Evolutionary conservation across 768 basidiomycete genomes (phyloP).

Genomic region (Psilocybe sp.): DNA sequence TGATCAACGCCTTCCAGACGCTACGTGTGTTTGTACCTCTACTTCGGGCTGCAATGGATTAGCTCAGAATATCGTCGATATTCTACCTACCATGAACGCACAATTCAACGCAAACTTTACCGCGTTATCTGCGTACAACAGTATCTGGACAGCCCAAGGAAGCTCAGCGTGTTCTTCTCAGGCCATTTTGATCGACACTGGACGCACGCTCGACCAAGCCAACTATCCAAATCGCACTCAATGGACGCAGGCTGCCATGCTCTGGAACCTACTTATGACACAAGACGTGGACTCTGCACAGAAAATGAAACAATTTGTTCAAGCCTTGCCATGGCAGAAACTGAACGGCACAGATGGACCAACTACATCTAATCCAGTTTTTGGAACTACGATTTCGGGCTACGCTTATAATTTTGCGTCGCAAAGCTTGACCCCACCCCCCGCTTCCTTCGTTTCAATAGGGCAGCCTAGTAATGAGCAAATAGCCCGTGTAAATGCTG

Average conservation of each 20-base stretch:
- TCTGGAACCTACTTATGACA: conserved; percentile 58
- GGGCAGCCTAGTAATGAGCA: conserved; percentile 48
- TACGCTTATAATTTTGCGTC: conserved; percentile 59
- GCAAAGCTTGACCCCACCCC: conserved; percentile 44
- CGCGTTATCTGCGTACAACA: conserved; percentile 36
- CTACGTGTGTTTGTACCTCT: conserved; percentile 60
- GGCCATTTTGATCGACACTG: conserved; percentile 53
- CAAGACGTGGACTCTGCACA: conserved; percentile 38
- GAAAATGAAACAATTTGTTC: conserved; percentile 44
- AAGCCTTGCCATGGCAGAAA: conserved; percentile 44
- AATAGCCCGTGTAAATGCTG: conserved; percentile 36
- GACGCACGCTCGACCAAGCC: conserved; percentile 35
- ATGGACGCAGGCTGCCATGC: conserved; percentile 58
- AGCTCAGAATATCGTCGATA: conserved; percentile 47
- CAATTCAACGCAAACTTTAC: conserved; percentile 47
- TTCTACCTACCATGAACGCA: conserved; percentile 48
- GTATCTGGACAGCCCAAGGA: conserved; percentile 51
- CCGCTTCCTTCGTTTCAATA: conserved; percentile 40
- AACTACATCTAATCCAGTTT: conserved; percentile 26
- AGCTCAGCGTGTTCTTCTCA: conserved; percentile 49
- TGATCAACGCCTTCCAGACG: conserved; percentile 35
- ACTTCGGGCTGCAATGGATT: conserved; percentile 46
- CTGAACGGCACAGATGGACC: conserved; percentile 41
- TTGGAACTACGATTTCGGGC: conserved; percentile 44
- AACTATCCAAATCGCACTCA: conserved; percentile 45